Evolutionary conservation across 2,329 filamentous ascomycete genomes (phyloP), one percentile per base, ranked within the genome.

Genomic region (Paraconiothyrium sp.): DNA sequence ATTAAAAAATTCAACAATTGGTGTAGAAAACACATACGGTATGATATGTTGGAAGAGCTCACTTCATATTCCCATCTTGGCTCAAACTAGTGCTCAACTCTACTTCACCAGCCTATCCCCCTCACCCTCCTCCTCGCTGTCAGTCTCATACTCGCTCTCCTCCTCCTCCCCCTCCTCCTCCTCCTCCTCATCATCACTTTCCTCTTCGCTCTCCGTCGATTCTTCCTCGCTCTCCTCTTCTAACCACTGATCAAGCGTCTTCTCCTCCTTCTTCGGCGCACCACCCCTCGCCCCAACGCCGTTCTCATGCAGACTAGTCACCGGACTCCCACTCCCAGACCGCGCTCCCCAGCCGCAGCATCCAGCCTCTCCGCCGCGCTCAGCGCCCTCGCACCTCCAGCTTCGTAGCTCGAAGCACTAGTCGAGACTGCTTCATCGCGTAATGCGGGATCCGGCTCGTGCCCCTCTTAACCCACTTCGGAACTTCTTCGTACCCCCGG

Each of bases 221-320:
- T 79, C 78, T 2, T 84, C 83, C 82, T 67, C 67, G 55, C 74
- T 70, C 32, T 85, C 85, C 6, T 85, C 84, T 4, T 90, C 93
- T 59, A 98, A 83, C 94, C 95, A 98, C 76, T 97, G 93, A 81
- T 98, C 93, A 64, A 99, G 81, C 22, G 90, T 92, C 85, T 97
- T 97, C 44, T 88, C 88, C 55, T 89, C 89, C 52, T 65, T 63
- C 44, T 59, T 69, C 35, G 61, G 62, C 55, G 54, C 58, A 16
- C 39, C 67, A 34, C 60, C 52, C 32, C 54, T 58, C 27, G 62
- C 63, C 32, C 65, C 63, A 5, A 80, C 78, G 82, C 86, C 78
- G 72, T 89, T 89, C 11, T 16, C 37, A 41, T 6, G 5, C 14
- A 80, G 78, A 69, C 81, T 86, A 43, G 75, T 79, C 9, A 78